Percentiles rank a stretch among this genome's conserved stretches.
Conservation (phyloP, 208 protist genomes). For the Acanthamoeba lenticulata region DNA sequence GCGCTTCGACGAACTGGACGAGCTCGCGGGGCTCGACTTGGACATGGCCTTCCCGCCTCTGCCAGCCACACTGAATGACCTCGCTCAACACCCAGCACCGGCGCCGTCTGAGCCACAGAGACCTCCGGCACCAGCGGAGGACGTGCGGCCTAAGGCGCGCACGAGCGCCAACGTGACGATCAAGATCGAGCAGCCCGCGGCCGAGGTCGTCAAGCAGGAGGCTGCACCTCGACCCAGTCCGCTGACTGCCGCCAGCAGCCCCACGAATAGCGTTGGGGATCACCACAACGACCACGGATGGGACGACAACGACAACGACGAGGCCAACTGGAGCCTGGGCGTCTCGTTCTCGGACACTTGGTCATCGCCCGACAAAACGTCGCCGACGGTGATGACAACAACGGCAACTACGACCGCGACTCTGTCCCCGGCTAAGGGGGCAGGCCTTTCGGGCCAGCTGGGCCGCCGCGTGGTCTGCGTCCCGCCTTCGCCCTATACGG, state of each 20-base stretch:
- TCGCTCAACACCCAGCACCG: background rate
- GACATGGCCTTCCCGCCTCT: background rate
- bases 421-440: background rate
- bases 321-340: slow-evolving; percentile 22
- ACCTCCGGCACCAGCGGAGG: background rate
- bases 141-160: background rate
- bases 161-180: background rate
- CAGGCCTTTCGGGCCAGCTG: no score
- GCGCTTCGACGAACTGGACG: background rate
- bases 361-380: background rate
- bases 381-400: background rate
- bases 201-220: background rate
- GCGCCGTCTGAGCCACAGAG: background rate
- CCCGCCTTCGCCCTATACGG: background rate
- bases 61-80: background rate
- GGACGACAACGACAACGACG: background rate
- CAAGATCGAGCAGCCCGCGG: background rate
- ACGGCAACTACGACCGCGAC: background rate
- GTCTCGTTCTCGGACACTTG: background rate
- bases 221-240: no score
- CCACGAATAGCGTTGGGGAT: background rate
- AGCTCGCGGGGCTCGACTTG: background rate
- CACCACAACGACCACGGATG: background rate
- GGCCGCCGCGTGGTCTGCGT: background rate
- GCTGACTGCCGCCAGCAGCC: background rate